A percentile compares a stretch with the other conserved stretches of the same genome.
These are phyloP conservation scores for Sporisorium sorghi DNA, from an alignment of 1,284 basidiomycete species.

Conservation along the genomic window DNA sequence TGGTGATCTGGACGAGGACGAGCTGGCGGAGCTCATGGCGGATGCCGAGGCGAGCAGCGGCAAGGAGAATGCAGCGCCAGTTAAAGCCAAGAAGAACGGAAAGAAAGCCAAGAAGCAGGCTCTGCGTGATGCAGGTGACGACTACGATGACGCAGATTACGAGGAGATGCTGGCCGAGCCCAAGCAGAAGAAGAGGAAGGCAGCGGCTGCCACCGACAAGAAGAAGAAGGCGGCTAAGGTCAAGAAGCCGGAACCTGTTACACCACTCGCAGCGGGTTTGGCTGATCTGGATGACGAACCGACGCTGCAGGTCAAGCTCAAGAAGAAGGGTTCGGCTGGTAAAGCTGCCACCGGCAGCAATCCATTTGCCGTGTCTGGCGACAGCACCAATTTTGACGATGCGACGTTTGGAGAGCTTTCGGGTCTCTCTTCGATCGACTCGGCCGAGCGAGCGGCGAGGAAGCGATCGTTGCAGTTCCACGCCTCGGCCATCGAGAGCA, in stretches of 20 bases:
- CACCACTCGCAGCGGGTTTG: conserved; percentile 48
- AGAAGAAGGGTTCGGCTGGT: conserved; percentile 27
- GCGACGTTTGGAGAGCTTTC: conserved; percentile 63
- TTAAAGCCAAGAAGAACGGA: conserved; percentile 16
- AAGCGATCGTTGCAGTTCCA: conserved; percentile 65
- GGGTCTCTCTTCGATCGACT: conserved; percentile 54
- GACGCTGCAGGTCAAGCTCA: conserved; percentile 38
- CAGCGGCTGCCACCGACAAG: conserved; percentile 8
- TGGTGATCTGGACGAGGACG: conserved; percentile 58
- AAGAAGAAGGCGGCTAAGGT: conserved; percentile 28
- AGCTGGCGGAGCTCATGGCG: conserved; percentile 49
- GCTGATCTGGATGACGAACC: conserved; percentile 50
- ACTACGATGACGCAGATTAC: conserved; percentile 17
- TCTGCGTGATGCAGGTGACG: conserved; percentile 1
- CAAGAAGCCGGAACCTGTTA: conserved; percentile 36
- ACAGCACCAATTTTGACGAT: conserved; percentile 29
- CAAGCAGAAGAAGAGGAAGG: conserved; percentile 26
- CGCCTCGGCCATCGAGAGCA: conserved; percentile 56
- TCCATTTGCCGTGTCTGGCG: conserved; percentile 35
- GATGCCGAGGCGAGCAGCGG: conserved; percentile 46
- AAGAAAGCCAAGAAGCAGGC: conserved; percentile 28
- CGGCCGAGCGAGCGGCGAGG: conserved; percentile 59
- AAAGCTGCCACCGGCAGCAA: conserved; percentile 20
- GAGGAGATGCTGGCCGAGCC: conserved; percentile 3
- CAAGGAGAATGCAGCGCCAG: conserved; percentile 45